These are phyloP conservation scores for Collybiopsis confluens DNA, from an alignment of 768 basidiomycete genomes.

Conservation along the genomic window DNA sequence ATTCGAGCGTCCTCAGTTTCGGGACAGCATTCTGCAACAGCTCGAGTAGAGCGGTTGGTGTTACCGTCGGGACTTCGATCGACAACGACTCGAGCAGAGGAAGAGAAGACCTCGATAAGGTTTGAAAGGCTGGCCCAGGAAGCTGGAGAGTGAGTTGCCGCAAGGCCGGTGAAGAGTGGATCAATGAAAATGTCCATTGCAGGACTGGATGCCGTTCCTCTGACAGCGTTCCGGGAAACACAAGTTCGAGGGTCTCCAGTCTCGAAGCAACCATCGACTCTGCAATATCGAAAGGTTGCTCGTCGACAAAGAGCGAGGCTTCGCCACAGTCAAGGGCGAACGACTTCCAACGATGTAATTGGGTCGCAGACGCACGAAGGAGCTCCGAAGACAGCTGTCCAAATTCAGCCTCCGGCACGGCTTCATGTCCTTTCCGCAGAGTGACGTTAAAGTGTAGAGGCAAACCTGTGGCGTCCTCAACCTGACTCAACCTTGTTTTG, in stretches of 20 bases:
- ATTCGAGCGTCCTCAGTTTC: not conserved
- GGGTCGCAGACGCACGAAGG: not conserved
- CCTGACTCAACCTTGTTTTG: not conserved
- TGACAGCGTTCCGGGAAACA: not conserved
- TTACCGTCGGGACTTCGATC: not conserved
- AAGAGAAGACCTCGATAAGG: not conserved
- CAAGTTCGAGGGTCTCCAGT: not conserved
- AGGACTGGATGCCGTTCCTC: not conserved
- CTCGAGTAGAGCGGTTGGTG: not conserved
- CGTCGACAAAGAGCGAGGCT: not conserved
- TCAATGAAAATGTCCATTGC: not conserved
- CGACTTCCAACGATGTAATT: slow-evolving; percentile 1
- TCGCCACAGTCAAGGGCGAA: not conserved
- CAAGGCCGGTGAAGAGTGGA: not conserved
- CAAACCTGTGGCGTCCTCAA: not conserved
- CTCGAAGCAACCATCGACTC: not conserved
- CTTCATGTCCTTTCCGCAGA: not conserved
- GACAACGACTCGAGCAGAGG: not conserved
- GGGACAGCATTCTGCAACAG: not conserved
- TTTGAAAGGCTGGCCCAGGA: not conserved
- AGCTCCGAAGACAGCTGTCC: not conserved
- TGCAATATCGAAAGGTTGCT: not conserved
- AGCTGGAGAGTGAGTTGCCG: not conserved
- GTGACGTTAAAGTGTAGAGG: not conserved
- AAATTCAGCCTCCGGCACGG: not conserved